Evolutionary conservation across 75 land plant genomes (phyloP).

Genomic region (Ceratopteris richardii): DNA sequence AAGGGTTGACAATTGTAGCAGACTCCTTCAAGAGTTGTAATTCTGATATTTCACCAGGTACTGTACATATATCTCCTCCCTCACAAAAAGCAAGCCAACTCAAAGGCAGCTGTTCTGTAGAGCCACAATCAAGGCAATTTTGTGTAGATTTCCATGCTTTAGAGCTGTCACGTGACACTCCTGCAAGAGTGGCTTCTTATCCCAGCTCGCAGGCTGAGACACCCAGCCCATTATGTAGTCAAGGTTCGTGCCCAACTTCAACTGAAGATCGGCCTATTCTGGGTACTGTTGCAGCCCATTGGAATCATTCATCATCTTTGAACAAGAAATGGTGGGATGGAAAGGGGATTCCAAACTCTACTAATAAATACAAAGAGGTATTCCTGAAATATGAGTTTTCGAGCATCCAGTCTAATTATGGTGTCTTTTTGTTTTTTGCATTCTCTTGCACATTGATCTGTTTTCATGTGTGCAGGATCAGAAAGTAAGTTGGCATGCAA

Average conservation of each 20-base stretch:
- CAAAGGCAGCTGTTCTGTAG: too few species aligned
- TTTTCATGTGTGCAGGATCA: conserved; percentile 59
- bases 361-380: conserved; percentile 88
- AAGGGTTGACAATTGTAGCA: too few species aligned
- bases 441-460: background rate
- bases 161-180: background rate
- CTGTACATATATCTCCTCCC: too few species aligned
- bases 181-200: background rate
- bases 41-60: too few species aligned
- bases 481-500: conserved; percentile 82
- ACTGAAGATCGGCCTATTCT: conserved; percentile 53
- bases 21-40: too few species aligned
- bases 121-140: too few species aligned
- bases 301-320: conserved; percentile 30
- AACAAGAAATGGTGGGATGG: conserved; percentile 54
- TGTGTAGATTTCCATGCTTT: too few species aligned
- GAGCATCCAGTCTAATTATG: too few species aligned
- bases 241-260: background rate
- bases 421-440: background rate
- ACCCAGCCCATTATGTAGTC: background rate
- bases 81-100: too few species aligned
- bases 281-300: conserved; percentile 54
- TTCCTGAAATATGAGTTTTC: background rate
- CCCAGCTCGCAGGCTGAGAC: background rate
- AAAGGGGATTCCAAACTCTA: conserved; percentile 79